These are phyloP conservation scores for Aspergillus melleus DNA, from an alignment of 2,329 filamentous ascomycete species.

Conservation along the genomic window DNA sequence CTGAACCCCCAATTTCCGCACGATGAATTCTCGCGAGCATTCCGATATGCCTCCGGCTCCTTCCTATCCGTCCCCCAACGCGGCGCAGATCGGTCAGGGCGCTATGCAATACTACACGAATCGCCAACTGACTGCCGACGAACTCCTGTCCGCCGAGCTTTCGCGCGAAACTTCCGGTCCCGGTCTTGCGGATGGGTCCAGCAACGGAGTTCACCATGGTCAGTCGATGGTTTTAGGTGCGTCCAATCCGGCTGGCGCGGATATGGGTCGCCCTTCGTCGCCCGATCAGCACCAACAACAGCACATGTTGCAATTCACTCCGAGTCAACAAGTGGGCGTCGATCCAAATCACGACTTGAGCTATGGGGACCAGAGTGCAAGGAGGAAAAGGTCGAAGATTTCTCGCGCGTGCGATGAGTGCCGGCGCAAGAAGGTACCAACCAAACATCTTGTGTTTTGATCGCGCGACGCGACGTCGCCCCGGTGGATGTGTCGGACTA, in stretches of 20 bases:
- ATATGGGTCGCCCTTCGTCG: constrained; percentile 39
- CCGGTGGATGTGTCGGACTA: constrained; percentile 19
- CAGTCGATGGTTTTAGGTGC: constrained; percentile 42
- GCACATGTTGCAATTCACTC: constrained; percentile 44
- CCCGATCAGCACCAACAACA: constrained; percentile 43
- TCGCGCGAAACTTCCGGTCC: constrained; percentile 48
- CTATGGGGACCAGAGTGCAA: constrained; percentile 63
- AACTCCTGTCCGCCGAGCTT: constrained; percentile 49
- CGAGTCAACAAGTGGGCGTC: constrained; percentile 45
- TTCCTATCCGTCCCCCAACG: constrained; percentile 48
- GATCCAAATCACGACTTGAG: constrained; percentile 50
- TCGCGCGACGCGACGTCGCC: constrained; percentile 13
- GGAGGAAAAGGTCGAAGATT: constrained; percentile 79
- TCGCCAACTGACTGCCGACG: constrained; percentile 48
- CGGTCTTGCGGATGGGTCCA: constrained; percentile 42
- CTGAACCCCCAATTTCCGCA: constrained; percentile 13
- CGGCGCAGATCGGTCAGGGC: constrained; percentile 45
- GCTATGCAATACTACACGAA: constrained; percentile 46
- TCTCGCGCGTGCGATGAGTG: constrained; percentile 89
- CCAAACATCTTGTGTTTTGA: constrained; percentile 11
- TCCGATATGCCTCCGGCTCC: constrained; percentile 44
- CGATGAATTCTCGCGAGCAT: constrained; percentile 45
- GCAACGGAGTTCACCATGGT: constrained; percentile 42
- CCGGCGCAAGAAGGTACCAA: constrained; percentile 70
- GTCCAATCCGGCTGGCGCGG: constrained; percentile 34